A percentile compares a stretch with the other conserved stretches of the same genome.
phyloP scores from a whole-genome alignment of 192 early-diverging fungal species.

The Geosiphon pyriformis region DNA sequence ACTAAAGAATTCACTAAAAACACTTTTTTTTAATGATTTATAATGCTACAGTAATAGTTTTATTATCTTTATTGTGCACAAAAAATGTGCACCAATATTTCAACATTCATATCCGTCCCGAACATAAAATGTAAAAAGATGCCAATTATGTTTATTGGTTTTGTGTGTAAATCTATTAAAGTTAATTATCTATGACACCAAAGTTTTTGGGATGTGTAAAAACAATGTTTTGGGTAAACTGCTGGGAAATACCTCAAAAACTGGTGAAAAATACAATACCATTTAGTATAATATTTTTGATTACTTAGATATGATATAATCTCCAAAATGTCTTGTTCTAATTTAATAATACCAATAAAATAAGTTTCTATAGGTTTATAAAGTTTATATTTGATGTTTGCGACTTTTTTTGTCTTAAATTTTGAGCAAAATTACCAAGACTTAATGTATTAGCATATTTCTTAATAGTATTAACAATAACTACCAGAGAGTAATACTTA shows the following conservation, averaged over 20 bases:
- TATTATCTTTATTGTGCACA: constrained; percentile 7
- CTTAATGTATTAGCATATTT: too few species aligned
- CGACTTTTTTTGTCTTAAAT: constrained; percentile 2
- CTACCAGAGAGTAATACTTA: neutral
- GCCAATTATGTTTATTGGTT: too few species aligned
- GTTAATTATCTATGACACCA: constrained; percentile 17
- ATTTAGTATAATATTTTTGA: too few species aligned
- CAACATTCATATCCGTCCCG: constrained; percentile 18
- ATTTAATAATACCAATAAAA: neutral
- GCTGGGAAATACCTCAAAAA: neutral
- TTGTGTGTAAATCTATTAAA: too few species aligned
- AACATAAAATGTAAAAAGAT: constrained; percentile 24
- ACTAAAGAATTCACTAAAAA: constrained; percentile 10
- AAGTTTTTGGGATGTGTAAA: constrained; percentile 9
- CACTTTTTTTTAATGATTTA: constrained; percentile 7
- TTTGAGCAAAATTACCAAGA: neutral
- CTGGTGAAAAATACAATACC: too few species aligned
- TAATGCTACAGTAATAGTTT: constrained; percentile 19
- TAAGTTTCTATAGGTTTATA: neutral
- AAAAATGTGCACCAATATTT: constrained; percentile 26
- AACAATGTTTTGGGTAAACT: constrained; percentile 3
- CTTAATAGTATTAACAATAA: neutral
- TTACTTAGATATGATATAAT: too few species aligned
- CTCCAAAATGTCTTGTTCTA: too few species aligned
- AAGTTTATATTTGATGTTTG: too few species aligned